Evolutionary conservation across 108 stramenopile genomes (phyloP).

Genomic region (Cyclotella kingstonii): DNA sequence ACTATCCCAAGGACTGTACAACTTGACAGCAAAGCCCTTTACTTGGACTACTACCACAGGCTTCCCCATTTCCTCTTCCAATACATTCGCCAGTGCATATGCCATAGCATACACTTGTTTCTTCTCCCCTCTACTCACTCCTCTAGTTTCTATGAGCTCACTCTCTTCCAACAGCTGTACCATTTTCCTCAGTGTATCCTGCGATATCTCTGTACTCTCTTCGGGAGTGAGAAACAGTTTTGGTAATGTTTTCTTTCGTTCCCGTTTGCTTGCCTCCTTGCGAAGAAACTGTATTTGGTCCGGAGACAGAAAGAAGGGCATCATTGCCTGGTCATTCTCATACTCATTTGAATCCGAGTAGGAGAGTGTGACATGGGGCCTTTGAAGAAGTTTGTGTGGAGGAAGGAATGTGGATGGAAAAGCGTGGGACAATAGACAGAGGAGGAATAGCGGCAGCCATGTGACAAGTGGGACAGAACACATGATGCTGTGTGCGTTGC

Average conservation of each 20-base stretch:
- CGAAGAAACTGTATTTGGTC: slow-evolving; percentile 41
- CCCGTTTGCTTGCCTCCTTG: slow-evolving; percentile 44
- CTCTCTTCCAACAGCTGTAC: slow-evolving; percentile 20
- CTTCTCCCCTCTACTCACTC: slow-evolving; percentile 36
- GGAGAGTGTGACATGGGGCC: not conserved
- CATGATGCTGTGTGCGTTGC: no score
- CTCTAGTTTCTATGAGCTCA: slow-evolving; percentile 43
- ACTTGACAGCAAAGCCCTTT: slow-evolving; percentile 40
- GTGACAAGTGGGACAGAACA: no score
- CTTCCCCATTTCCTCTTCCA: slow-evolving; percentile 36
- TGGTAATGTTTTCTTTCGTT: slow-evolving; percentile 17
- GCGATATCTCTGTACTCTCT: slow-evolving; percentile 19
- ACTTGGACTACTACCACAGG: slow-evolving; percentile 40
- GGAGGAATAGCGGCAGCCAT: no score
- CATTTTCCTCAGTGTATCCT: slow-evolving; percentile 28
- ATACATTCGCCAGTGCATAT: slow-evolving; percentile 15
- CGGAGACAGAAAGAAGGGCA: slow-evolving; percentile 27
- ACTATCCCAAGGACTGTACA: slow-evolving; percentile 41
- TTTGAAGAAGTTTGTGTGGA: not conserved
- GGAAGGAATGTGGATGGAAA: not conserved
- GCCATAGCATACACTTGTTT: slow-evolving; percentile 30
- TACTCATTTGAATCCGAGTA: not conserved
- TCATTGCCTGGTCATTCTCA: slow-evolving; percentile 2
- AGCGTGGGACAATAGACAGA: no score
- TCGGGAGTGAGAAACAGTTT: slow-evolving; percentile 23